These are phyloP conservation scores for Musa balbisiana DNA, from an alignment of 202 grass and related monocot species.

Conservation along the genomic window DNA sequence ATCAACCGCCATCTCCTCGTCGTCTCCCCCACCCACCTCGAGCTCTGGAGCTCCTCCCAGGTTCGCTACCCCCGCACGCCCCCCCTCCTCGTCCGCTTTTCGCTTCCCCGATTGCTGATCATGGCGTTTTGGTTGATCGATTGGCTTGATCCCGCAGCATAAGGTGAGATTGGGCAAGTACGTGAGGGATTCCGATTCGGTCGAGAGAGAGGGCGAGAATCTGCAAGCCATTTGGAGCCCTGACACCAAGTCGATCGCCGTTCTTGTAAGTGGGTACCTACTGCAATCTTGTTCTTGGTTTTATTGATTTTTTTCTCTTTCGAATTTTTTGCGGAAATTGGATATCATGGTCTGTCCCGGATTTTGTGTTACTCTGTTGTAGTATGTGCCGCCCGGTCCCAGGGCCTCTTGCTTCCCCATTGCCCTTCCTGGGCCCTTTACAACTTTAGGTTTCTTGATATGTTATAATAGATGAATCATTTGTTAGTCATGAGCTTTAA, in stretches of 20 bases:
- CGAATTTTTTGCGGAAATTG: neutral
- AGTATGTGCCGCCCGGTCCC: neutral
- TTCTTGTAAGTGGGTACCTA: constrained; percentile 49
- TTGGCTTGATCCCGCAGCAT: constrained; percentile 33
- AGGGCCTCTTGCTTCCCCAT: neutral
- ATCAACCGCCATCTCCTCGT: constrained; percentile 61
- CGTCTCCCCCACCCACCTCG: constrained; percentile 74
- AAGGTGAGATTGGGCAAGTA: constrained; percentile 66
- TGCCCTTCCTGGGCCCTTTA: neutral
- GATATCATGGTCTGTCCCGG: neutral
- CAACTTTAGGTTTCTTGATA: neutral
- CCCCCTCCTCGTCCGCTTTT: neutral
- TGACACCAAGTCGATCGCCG: constrained; percentile 67
- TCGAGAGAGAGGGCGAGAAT: constrained; percentile 63
- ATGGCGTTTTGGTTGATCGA: neutral
- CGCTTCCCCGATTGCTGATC: neutral
- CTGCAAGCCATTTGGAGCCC: constrained; percentile 84
- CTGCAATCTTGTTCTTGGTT: neutral
- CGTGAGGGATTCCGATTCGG: constrained; percentile 47
- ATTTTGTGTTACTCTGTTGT: neutral
- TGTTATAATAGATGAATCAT: neutral
- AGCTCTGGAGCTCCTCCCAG: constrained; percentile 82
- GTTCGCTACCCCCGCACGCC: neutral
- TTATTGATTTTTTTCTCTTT: neutral
- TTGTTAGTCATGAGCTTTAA: neutral